phyloP scores from a whole-genome alignment of 331 rosid genomes.

The Rhamnella rubrinervis region DNA sequence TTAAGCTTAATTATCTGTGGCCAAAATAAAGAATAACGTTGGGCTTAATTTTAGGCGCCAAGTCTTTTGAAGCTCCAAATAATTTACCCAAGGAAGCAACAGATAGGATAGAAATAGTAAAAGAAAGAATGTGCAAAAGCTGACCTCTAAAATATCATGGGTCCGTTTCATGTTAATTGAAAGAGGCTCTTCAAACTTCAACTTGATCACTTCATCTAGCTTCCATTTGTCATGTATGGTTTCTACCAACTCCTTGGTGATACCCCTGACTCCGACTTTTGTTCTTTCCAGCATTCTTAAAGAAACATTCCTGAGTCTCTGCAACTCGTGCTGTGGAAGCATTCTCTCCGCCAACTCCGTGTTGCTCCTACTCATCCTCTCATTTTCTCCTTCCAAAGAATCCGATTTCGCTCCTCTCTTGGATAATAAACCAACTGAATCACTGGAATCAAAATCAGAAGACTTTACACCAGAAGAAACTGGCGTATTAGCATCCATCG shows the following conservation, averaged over 20 bases:
- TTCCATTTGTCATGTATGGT: slow-evolving; percentile 69
- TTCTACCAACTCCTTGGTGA: slow-evolving; percentile 71
- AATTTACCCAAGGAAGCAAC: background rate
- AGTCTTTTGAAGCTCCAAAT: background rate
- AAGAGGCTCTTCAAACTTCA: slow-evolving; percentile 75
- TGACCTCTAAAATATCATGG: slow-evolving; percentile 70
- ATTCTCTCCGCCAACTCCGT: slow-evolving; percentile 54
- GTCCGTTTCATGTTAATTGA: slow-evolving; percentile 76
- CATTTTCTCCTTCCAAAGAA: slow-evolving; percentile 30
- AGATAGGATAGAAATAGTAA: background rate
- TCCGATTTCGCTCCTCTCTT: slow-evolving; percentile 27
- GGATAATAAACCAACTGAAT: slow-evolving; percentile 24
- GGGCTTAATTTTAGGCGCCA: too few relatives aligned
- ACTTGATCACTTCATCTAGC: slow-evolving; percentile 75
- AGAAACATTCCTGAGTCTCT: slow-evolving; percentile 78
- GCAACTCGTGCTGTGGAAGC: slow-evolving; percentile 76
- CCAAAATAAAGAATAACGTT: too few relatives aligned
- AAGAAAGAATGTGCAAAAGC: background rate
- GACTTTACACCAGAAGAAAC: slow-evolving; percentile 9
- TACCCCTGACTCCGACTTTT: slow-evolving; percentile 70
- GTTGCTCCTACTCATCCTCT: slow-evolving; percentile 36
- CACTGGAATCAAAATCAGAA: slow-evolving; percentile 9
- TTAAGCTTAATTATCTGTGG: background rate
- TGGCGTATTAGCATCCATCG: slow-evolving; percentile 12
- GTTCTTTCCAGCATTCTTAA: slow-evolving; percentile 78